phyloP scores from a whole-genome alignment of 495 filamentous ascomycete species.

The Aspergillus mulundensis region DNA sequence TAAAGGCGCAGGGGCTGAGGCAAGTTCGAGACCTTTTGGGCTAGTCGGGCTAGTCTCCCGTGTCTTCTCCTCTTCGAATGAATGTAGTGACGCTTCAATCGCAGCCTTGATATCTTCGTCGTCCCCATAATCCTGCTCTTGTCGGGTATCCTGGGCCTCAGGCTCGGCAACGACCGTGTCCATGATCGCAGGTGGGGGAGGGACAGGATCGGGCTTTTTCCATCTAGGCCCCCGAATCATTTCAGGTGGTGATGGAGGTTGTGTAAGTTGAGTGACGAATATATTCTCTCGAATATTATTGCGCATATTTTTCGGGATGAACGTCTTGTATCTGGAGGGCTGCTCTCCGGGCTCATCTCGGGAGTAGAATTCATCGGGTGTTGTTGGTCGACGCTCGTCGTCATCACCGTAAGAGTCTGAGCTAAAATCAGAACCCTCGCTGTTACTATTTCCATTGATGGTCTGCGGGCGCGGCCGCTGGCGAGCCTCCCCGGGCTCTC shows the following conservation, averaged over 20 bases:
- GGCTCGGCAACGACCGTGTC: not conserved
- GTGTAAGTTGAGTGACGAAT: conserved; percentile 51
- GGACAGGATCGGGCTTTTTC: conserved; percentile 40
- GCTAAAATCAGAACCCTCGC: conserved; percentile 17
- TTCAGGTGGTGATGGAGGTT: conserved; percentile 48
- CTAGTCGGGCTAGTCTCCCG: not conserved
- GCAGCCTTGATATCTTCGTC: conserved; percentile 37
- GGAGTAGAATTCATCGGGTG: conserved; percentile 13
- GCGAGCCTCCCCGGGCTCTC: not conserved
- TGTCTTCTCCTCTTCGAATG: conserved; percentile 38
- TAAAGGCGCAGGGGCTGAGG: not conserved
- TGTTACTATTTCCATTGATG: conserved; percentile 6
- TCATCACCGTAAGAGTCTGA: conserved; percentile 27
- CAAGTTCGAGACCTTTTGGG: not conserved
- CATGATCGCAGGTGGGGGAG: not conserved
- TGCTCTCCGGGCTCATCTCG: conserved; percentile 20
- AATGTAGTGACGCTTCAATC: conserved; percentile 38
- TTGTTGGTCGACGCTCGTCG: conserved; percentile 16
- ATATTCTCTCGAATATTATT: conserved; percentile 43
- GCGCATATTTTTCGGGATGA: conserved; percentile 43
- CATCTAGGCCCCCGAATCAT: conserved; percentile 50
- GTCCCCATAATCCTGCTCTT: conserved; percentile 16
- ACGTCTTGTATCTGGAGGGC: conserved; percentile 40
- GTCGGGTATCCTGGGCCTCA: not conserved
- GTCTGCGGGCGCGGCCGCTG: not conserved